A percentile compares a stretch with the other conserved stretches of the same genome.
Conservation (phyloP, 1,284 basidiomycete species). For the Malassezia sympodialis region DNA sequence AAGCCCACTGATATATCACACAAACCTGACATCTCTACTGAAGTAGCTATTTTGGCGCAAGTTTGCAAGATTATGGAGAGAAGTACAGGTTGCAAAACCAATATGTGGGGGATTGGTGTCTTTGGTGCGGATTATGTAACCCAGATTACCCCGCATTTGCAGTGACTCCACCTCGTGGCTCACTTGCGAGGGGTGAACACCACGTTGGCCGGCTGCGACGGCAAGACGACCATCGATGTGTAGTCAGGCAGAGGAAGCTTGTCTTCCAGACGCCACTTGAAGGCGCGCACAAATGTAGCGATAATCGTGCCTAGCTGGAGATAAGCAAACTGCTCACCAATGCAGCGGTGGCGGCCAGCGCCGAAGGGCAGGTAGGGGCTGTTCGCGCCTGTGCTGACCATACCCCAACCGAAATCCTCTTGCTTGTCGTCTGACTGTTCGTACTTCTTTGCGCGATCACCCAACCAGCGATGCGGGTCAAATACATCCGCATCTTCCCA, state of each 20-base stretch:
- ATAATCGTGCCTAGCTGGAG: conserved; percentile 81
- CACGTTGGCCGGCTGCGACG: conserved; percentile 45
- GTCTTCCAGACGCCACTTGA: conserved; percentile 62
- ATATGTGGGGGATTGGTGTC: not conserved
- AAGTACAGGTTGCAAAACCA: not conserved
- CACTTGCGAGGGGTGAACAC: conserved; percentile 11
- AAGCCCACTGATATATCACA: too few relatives aligned
- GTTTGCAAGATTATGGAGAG: too few relatives aligned
- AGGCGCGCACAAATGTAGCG: conserved; percentile 64
- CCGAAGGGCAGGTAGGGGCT: conserved; percentile 81
- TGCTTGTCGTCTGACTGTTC: conserved; percentile 73
- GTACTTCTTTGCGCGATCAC: conserved; percentile 41
- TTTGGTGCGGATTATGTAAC: not conserved
- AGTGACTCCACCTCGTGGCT: not conserved
- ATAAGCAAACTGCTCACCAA: conserved; percentile 95
- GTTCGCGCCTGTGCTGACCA: conserved; percentile 52
- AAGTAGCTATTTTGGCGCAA: too few relatives aligned
- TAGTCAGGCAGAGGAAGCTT: conserved; percentile 76
- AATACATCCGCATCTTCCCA: conserved; percentile 60
- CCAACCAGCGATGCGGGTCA: conserved; percentile 72
- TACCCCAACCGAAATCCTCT: conserved; percentile 90
- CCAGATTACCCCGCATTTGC: not conserved
- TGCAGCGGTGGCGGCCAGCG: conserved; percentile 77
- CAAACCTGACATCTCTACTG: too few relatives aligned
- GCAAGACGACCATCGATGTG: conserved; percentile 64